Evolutionary conservation across 2,329 filamentous ascomycete species (phyloP), one percentile per base, ranked within the genome.

Genomic region (Aspergillus sp.): DNA sequence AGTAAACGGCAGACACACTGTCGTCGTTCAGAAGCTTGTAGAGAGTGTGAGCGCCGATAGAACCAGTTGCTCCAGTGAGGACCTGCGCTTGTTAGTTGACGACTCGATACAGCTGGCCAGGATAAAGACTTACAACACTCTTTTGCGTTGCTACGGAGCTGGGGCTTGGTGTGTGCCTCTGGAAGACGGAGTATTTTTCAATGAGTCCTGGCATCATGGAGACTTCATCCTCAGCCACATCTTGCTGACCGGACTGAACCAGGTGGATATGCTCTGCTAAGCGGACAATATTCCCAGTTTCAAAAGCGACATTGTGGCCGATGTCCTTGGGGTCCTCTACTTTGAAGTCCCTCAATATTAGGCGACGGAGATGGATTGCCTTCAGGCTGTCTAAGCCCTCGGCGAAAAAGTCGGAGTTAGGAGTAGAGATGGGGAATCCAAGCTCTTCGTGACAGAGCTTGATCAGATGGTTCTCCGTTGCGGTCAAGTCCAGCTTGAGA

Each of bases 321-420:
- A 78, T 61, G 62, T 47, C 13, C 8, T 72, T 61, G 17, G 67
- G 63, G 19, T 70, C 70, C 2, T 36, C 59, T 8, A 82, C 65
- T 11, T 77, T 71, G 13, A 82, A 72, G 23, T 76, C 67, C 15
- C 73, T 68, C 38, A 80, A 68, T 23, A 83, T 71, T 3, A 80
- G 57, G 3, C 78, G 72, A 19, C 80, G 75, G 1, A 80, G 62
- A n/a, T 81, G 78, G 13, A 80, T 79, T 2, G 80, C 80, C 17
- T 79, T 78, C 8, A 82, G 66, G 59, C 80, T 82, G 63, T 83
- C 81, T 17, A 83, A 63, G 0, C 81, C 81, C 0, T 74, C 70
- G 1, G 74, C 69, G 61, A 82, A 82, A 64, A 83, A 79, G 60
- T 81, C 78, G 3, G 73, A 64, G 2, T 75, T 59, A 1, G 64